Conservation (phyloP, 2,329 filamentous ascomycete species). For the Waltergamsia citrina region DNA sequence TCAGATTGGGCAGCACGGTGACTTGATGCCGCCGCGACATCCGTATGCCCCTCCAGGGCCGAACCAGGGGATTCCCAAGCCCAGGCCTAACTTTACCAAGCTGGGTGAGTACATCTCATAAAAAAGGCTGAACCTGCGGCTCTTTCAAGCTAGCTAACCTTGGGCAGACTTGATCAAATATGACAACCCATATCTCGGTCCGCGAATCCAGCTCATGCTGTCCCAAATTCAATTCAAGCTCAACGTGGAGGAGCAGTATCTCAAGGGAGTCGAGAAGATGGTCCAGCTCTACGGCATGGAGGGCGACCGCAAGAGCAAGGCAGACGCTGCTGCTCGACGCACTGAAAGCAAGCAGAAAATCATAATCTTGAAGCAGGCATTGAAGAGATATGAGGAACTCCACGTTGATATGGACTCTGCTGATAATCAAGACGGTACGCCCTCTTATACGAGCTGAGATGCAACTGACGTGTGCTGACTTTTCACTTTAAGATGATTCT, state of each 20-base stretch:
- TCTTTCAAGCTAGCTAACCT: too few species aligned
- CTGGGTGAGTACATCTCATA: slow-evolving; percentile 55
- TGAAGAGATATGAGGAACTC: slow-evolving; percentile 94
- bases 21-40: slow-evolving; percentile 71
- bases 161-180: slow-evolving; percentile 89
- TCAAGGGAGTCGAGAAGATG: slow-evolving; percentile 99
- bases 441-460: background rate
- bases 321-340: slow-evolving; percentile 79
- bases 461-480: slow-evolving; percentile 8
- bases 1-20: slow-evolving; percentile 54
- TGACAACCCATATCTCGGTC: slow-evolving; percentile 88
- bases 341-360: slow-evolving; percentile 99
- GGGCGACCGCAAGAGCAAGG: slow-evolving; percentile 89
- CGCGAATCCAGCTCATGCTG: slow-evolving; percentile 97
- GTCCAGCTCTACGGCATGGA: slow-evolving; percentile 95
- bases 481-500: slow-evolving; percentile 66
- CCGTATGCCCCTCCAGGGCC: slow-evolving; percentile 66
- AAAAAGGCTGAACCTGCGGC: too few species aligned
- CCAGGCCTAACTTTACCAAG: slow-evolving; percentile 87
- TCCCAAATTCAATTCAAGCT: slow-evolving; percentile 98
- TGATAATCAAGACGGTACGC: slow-evolving; percentile 71
- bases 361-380: slow-evolving; percentile 83
- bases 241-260: slow-evolving; percentile 97
- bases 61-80: slow-evolving; percentile 57
- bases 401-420: slow-evolving; percentile 84